Conservation (phyloP, 306 rosid species). For the Corylus heterophylla region DNA sequence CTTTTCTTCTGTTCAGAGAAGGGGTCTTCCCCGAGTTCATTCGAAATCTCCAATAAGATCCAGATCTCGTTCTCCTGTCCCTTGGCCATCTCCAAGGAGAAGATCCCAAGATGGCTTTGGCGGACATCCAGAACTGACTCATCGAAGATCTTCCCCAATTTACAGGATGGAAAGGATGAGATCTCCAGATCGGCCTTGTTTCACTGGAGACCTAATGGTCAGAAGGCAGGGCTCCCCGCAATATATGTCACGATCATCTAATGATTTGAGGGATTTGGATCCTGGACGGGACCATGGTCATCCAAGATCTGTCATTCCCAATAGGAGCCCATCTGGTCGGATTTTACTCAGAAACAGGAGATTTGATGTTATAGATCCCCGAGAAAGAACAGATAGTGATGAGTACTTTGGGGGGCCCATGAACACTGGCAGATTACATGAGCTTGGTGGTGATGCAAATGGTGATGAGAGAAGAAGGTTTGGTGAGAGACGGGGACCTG, state of each 20-base stretch:
- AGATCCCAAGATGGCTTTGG: conserved; percentile 76
- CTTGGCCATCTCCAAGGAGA: conserved; percentile 75
- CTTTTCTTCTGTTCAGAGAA: conserved; percentile 65
- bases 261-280: conserved; percentile 72
- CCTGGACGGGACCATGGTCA: conserved; percentile 71
- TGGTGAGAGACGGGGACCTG: conserved; percentile 70
- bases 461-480: conserved; percentile 75
- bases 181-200: conserved; percentile 74
- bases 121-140: conserved; percentile 60
- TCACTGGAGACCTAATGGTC: conserved; percentile 54
- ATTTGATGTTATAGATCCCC: conserved; percentile 63
- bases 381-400: conserved; percentile 57
- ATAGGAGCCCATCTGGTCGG: conserved; percentile 60
- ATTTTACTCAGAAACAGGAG: conserved; percentile 61
- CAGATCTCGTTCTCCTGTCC: conserved; percentile 77
- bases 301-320: conserved; percentile 59
- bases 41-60: conserved; percentile 80
- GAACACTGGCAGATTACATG: conserved; percentile 61
- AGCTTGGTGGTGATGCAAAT: conserved; percentile 59
- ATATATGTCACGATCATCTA: conserved; percentile 53
- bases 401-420: conserved; percentile 66
- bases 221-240: conserved; percentile 68
- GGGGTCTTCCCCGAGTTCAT: conserved; percentile 52
- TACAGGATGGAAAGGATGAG: conserved; percentile 75
- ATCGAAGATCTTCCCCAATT: conserved; percentile 62